Conservation (phyloP, 169 alveolate genomes). For the Condylostoma magnum region DNA sequence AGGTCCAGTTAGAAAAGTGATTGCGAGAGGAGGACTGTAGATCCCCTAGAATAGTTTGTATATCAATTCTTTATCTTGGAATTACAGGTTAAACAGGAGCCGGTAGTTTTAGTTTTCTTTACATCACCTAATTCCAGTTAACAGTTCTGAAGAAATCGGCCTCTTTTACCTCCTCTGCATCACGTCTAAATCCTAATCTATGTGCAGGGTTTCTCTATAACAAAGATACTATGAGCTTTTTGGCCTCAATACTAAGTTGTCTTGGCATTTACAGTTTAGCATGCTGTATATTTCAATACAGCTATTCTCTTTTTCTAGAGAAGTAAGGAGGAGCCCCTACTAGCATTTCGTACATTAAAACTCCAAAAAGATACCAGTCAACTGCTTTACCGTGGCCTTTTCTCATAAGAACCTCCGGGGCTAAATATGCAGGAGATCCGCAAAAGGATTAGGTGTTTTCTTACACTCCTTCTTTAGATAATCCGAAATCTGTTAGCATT, state of each 20-base stretch:
- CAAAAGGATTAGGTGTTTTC: slow-evolving; percentile 70
- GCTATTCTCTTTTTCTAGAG: slow-evolving; percentile 54
- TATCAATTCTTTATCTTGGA: too few relatives aligned
- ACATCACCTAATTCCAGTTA: slow-evolving; percentile 24
- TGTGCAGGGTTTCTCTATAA: slow-evolving; percentile 67
- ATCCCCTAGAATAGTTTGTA: too few relatives aligned
- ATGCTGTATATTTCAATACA: slow-evolving; percentile 67
- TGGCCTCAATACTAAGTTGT: slow-evolving; percentile 62
- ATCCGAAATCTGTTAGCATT: slow-evolving; percentile 79
- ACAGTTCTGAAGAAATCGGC: slow-evolving; percentile 19
- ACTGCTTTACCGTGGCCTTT: slow-evolving; percentile 88
- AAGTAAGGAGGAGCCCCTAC: slow-evolving; percentile 84
- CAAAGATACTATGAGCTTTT: slow-evolving; percentile 55
- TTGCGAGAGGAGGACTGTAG: too few relatives aligned
- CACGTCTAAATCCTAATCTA: slow-evolving; percentile 75
- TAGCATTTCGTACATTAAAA: slow-evolving; percentile 80
- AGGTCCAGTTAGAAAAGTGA: too few relatives aligned
- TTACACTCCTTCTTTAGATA: slow-evolving; percentile 78
- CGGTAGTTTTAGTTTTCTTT: slow-evolving; percentile 25
- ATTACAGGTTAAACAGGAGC: too few relatives aligned
- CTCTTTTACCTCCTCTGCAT: slow-evolving; percentile 60
- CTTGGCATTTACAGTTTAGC: slow-evolving; percentile 71
- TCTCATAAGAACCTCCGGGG: slow-evolving; percentile 87
- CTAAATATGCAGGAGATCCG: slow-evolving; percentile 85
- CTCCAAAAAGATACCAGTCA: slow-evolving; percentile 88